Conservation (phyloP, 768 basidiomycete genomes). For the Cyclocybe aegerita region DNA sequence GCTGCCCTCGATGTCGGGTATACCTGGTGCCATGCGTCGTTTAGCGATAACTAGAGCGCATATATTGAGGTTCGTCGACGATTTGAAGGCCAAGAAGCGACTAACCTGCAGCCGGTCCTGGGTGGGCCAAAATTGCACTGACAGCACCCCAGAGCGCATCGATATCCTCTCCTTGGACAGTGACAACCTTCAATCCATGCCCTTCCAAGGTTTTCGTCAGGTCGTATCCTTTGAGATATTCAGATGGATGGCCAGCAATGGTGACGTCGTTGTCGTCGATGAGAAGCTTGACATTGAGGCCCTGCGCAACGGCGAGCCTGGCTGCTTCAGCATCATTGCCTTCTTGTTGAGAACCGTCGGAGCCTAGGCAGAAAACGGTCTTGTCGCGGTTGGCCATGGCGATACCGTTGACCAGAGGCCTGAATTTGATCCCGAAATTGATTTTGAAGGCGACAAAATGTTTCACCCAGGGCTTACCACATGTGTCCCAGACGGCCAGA, state of each 20-base stretch:
- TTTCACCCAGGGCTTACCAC: conserved; percentile 47
- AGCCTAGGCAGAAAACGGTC: conserved; percentile 80
- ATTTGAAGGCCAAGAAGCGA: not conserved
- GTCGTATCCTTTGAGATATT: conserved; percentile 81
- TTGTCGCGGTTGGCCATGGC: conserved; percentile 78
- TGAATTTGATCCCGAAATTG: conserved; percentile 14
- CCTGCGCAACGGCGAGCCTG: conserved; percentile 80
- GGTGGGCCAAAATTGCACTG: conserved; percentile 47
- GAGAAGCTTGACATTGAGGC: conserved; percentile 80
- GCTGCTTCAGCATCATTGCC: conserved; percentile 92
- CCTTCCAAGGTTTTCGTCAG: conserved; percentile 72
- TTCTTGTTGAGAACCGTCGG: conserved; percentile 90
- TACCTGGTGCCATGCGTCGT: conserved; percentile 65
- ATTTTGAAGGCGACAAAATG: not conserved
- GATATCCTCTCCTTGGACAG: conserved; percentile 75
- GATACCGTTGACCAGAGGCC: conserved; percentile 82
- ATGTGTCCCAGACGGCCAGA: conserved; percentile 92
- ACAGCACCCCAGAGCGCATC: conserved; percentile 75
- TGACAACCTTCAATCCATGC: conserved; percentile 78
- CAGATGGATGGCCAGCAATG: conserved; percentile 87
- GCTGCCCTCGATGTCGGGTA: conserved; percentile 77
- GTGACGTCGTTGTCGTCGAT: conserved; percentile 93
- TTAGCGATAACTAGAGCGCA: conserved; percentile 58
- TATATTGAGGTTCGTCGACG: not conserved
- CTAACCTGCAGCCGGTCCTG: conserved; percentile 81